These are phyloP conservation scores for Uronychia setigera DNA, from an alignment of 73 alveolate genomes.

Conservation along the genomic window DNA sequence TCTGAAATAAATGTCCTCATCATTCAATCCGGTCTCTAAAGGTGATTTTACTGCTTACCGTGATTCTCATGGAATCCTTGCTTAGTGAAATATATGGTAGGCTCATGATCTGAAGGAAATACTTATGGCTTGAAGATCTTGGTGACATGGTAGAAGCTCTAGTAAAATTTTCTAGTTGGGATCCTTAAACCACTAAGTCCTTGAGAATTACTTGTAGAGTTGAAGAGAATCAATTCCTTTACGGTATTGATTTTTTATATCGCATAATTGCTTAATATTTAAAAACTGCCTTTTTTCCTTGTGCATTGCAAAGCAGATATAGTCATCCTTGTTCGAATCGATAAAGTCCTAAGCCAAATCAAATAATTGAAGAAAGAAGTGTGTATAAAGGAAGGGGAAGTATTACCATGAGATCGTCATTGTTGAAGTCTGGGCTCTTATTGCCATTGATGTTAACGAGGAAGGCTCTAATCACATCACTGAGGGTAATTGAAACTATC, in stretches of 20 bases:
- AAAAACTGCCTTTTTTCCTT: constrained; percentile 38
- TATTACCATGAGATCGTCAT: constrained; percentile 50
- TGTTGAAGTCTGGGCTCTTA: constrained; percentile 37
- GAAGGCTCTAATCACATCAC: constrained; percentile 59
- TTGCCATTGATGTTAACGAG: constrained; percentile 50
- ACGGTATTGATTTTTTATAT: constrained; percentile 24
- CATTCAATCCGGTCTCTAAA: no score
- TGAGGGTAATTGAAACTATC: constrained; percentile 24
- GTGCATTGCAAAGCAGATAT: constrained; percentile 35
- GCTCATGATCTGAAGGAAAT: no score
- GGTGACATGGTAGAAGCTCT: constrained; percentile 38
- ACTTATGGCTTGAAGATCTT: no score
- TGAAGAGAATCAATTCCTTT: constrained; percentile 52
- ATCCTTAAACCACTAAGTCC: no score
- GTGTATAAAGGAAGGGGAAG: no score
- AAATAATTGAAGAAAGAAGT: no score
- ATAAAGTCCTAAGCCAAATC: no score
- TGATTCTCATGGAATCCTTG: no score
- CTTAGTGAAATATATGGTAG: no score
- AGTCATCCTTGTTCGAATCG: constrained; percentile 14
- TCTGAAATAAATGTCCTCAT: no score
- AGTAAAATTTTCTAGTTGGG: constrained; percentile 53
- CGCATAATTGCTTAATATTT: constrained; percentile 33
- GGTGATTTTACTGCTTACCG: no score
- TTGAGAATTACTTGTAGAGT: constrained; percentile 42